Evolutionary conservation across 495 filamentous ascomycete species (phyloP), one percentile per base, ranked within the genome.

Genomic region (Evernia prunastri): DNA sequence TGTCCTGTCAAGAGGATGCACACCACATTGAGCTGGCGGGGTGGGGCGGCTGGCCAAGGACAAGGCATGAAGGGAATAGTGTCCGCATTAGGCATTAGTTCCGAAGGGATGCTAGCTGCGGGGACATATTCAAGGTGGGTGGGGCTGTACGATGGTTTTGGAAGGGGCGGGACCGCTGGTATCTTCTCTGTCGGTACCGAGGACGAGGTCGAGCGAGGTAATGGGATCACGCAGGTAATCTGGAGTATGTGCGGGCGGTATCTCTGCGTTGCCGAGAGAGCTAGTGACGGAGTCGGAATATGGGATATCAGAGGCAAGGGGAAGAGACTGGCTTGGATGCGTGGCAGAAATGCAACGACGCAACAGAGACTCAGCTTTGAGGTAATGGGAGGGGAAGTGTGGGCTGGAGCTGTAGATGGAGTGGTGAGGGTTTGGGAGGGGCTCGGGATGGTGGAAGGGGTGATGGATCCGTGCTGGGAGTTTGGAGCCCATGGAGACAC

Each of bases 171-270:
- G 15, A 81, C 82, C 54, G 78, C 92, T 18, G 86, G 88, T 0
- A 85, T 85, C 4, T 96, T 91, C 77, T 75, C 75, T 18, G 64
- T 79, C 6, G 80, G 78, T 1, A 75, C 73, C 18, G 66, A 74
- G 23, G 70, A 67, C 0, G 70, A 61, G 31, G 72, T 72, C 9
- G 76, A 76, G 3, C 74, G 76, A 25, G 70, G 80, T 1, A 91
- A 91, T 0, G 93, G 94, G 4, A 73, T 97, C 25, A 87, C 85
- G 36, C 87, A 94, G 68, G 77, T 90, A 17, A 58, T 80, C 3
- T 96, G 91, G 92, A 93, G 89, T 67, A 82, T 85, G 0, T 93
- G 91, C 76, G 93, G 90, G n/a, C 78, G 84, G 64, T 97, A 96
- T 75, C 75, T 98, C 39, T 86, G 90, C 69, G 84, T 96, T 20